Conservation (phyloP, 805 yeast genomes). For the Candida succiphila region DNA sequence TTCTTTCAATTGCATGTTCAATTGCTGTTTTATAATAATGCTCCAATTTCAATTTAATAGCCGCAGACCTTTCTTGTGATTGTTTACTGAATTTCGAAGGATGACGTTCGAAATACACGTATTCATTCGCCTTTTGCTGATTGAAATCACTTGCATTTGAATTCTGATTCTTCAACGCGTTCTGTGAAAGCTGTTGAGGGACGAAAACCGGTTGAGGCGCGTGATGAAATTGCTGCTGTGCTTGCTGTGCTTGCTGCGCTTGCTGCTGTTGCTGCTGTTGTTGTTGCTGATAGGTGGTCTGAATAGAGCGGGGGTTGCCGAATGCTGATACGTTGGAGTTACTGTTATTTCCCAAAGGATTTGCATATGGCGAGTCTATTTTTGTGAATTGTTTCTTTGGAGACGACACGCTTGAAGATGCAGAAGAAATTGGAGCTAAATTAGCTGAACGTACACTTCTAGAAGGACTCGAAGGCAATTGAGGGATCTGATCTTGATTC, state of each 20-base stretch:
- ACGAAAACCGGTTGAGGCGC: constrained; percentile 4
- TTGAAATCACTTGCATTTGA: background rate
- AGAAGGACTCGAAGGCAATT: constrained; percentile 25
- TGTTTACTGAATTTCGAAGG: constrained; percentile 68
- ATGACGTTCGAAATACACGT: constrained; percentile 70
- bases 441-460: constrained; percentile 21
- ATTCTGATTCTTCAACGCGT: constrained; percentile 3
- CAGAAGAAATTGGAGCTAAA: constrained; percentile 20
- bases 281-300: background rate
- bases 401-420: constrained; percentile 16
- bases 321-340: constrained; percentile 13
- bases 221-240: too few relatives aligned
- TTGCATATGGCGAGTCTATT: constrained; percentile 11
- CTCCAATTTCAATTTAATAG: constrained; percentile 72
- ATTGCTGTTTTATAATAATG: constrained; percentile 81
- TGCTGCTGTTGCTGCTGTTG: constrained; percentile 1
- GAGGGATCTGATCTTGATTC: constrained; percentile 7
- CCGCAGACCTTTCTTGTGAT: constrained; percentile 77
- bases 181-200: constrained; percentile 5
- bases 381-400: constrained; percentile 14
- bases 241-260: constrained; percentile 3
- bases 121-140: constrained; percentile 26
- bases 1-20: constrained; percentile 88
- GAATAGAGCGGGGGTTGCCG: too few relatives aligned
- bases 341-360: constrained; percentile 17